Base-by-base conservation (phyloP, 2,329 filamentous ascomycete genomes). In the Penicillium oxalicum region DNA sequence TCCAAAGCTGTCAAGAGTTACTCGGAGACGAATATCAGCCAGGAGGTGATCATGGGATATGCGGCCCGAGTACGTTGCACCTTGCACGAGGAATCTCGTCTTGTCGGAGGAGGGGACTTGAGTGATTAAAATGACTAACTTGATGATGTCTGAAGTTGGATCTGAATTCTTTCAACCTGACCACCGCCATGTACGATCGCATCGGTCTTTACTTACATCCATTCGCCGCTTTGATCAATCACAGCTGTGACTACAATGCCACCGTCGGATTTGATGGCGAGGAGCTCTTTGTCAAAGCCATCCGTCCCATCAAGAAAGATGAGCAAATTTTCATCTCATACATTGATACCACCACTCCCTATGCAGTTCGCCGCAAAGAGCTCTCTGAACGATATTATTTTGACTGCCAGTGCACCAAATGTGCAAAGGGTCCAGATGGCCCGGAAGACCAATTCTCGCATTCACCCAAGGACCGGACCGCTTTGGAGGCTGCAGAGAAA, bases 321-420 rank as follows among this genome's bases (percentile, higher is more conserved):
- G 76, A 81, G 28, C 80, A 86, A 60, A 71, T 85, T 28, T 78
- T 74, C 56, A 79, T 84, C 50, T 78, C 80, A 3, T 86, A 86
- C 59, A 71, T 82, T 52, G 82, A 85, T 57, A 70, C 70, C 33
- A 80, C 77, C 0, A 74, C 76, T 35, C 74, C 79, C 0, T 73
- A 70, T 26, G 56, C 66, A 7, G 67, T 70, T n/a, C 76, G 82
- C 3, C 77, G 76, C 52, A 64, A 63, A 2, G 76, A 82, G 55
- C 71, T 85, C 1, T 64, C 66, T 40, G 65, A 71, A 25, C 72
- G 76, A 27, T 85, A 82, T 68, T 80, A 77, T 61, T 85, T 85
- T 63, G 67, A 64, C 11, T 85, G 82, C 64, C 60, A 60, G 36
- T 85, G 82, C 57, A 51, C 59, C 5, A 77, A 77, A 61, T 84